Evolutionary conservation across 2,329 filamentous ascomycete genomes (phyloP).

Genomic region (Beauveria rudraprayagi): DNA sequence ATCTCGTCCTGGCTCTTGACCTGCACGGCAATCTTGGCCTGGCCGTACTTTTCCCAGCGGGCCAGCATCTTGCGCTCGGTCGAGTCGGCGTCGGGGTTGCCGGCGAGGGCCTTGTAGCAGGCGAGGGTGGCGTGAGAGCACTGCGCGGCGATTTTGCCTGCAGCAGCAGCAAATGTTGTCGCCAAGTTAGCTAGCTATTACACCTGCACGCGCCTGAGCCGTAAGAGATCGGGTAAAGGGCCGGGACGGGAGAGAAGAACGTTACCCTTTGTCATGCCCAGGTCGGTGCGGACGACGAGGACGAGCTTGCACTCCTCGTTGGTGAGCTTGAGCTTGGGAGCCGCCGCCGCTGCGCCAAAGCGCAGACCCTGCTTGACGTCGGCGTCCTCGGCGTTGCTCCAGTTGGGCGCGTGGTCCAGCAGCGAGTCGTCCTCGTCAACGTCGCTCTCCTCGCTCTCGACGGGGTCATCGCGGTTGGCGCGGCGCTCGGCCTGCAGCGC

Average conservation of each 20-base stretch:
- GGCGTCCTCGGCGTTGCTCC: constrained; percentile 53
- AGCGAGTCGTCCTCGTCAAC: constrained; percentile 51
- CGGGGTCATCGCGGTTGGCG: constrained; percentile 48
- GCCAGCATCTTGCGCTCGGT: constrained; percentile 57
- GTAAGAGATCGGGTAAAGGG: neutral
- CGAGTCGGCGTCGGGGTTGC: constrained; percentile 43
- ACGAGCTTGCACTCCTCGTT: constrained; percentile 91
- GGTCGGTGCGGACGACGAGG: constrained; percentile 82
- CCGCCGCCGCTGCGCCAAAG: constrained; percentile 12
- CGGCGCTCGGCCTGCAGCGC: constrained; percentile 48
- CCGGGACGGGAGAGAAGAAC: neutral
- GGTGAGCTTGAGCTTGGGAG: constrained; percentile 26
- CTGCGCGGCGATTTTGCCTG: constrained; percentile 95
- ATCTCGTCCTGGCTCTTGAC: constrained; percentile 80
- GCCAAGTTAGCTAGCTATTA: neutral
- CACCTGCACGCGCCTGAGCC: neutral
- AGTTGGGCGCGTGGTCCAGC: constrained; percentile 60
- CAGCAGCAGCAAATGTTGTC: neutral
- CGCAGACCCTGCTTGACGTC: constrained; percentile 51
- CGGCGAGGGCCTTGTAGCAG: constrained; percentile 80
- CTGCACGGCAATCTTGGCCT: constrained; percentile 91
- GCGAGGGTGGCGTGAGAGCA: constrained; percentile 93
- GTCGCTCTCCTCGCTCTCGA: constrained; percentile 63
- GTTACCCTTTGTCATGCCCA: constrained; percentile 94
- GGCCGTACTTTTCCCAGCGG: constrained; percentile 79